Conservation (phyloP, 768 basidiomycete genomes). For the Antrodiella citrinella region DNA sequence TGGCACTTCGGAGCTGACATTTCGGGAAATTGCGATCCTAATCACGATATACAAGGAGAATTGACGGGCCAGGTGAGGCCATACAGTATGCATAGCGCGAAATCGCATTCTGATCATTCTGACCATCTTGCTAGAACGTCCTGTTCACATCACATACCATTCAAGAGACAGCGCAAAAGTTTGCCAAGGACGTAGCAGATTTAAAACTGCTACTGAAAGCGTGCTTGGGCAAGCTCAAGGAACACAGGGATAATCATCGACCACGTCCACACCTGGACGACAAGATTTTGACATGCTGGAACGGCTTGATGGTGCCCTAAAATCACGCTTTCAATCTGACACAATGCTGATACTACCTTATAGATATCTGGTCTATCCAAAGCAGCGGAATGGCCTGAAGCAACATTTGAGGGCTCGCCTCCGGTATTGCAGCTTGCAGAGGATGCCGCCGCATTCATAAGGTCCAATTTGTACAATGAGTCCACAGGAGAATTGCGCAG, state of each 20-base stretch:
- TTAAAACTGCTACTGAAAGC: conserved; percentile 15
- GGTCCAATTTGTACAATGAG: conserved; percentile 13
- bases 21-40: conserved; percentile 29
- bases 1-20: conserved; percentile 26
- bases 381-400: conserved; percentile 10
- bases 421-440: conserved; percentile 11
- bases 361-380: conserved; percentile 19
- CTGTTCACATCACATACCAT: conserved; percentile 14
- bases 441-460: conserved; percentile 13
- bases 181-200: conserved; percentile 14
- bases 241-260: conserved; percentile 24
- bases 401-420: neutral
- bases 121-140: conserved; percentile 11
- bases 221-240: conserved; percentile 18
- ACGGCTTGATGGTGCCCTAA: conserved; percentile 30
- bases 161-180: conserved; percentile 15
- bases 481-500: conserved; percentile 19
- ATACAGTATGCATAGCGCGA: neutral
- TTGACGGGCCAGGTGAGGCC: conserved; percentile 19
- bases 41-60: conserved; percentile 30
- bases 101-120: neutral
- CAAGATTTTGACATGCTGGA: conserved; percentile 34
- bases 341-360: no score
- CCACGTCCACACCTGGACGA: conserved; percentile 34
- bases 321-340: neutral